Evolutionary conservation across 345 rosid genomes (phyloP), one percentile per base, ranked within the genome.

Genomic region (Firmiana major): DNA sequence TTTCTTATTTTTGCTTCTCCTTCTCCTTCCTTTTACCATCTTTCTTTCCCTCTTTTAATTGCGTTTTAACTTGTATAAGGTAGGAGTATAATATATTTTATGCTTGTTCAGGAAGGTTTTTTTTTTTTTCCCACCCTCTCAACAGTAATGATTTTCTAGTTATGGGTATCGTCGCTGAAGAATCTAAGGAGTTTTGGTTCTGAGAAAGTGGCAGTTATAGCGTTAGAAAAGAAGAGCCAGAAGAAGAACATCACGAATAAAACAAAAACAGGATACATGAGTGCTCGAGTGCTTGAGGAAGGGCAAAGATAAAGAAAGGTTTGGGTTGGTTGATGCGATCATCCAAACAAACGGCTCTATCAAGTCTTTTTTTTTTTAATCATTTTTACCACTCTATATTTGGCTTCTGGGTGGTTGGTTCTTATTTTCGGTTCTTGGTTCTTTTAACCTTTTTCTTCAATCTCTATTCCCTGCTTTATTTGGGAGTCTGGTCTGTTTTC

Each of bases 161-260:
- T 79, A 75, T 11, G 79, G 87, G 84, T 38, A 83, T 87, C 88
- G 83, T 83, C 77, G 83, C 75, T 84, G 83, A 78, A 89, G 90
- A 84, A 87, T 87, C 87, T 85, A 81, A 83, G 84, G 82, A 77
- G 80, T 79, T 79, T 79, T 69, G 82, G 84, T 40, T 79, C 77
- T 80, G 78, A 81, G 75, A 85, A 82, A 81, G 88, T 84, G 78
- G 80, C 83, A 79, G 84, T 83, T 87, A 60, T 84, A 75, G n/a
- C n/a, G n/a, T 81, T 80, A 65, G 81, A 79, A 81, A 83, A 83
- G 80, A 65, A 69, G 73, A 75, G 53, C 57, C 0, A 71, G 49
- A 26, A 46, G 42, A 31, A 69, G 49, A 66, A 74, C 55, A 48
- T 13, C 34, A 57, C 71, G 66, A 53, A 17, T 60, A 26, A 69